These are phyloP conservation scores for Boechera retrofracta DNA, from an alignment of 345 rosid species.

Conservation along the genomic window DNA sequence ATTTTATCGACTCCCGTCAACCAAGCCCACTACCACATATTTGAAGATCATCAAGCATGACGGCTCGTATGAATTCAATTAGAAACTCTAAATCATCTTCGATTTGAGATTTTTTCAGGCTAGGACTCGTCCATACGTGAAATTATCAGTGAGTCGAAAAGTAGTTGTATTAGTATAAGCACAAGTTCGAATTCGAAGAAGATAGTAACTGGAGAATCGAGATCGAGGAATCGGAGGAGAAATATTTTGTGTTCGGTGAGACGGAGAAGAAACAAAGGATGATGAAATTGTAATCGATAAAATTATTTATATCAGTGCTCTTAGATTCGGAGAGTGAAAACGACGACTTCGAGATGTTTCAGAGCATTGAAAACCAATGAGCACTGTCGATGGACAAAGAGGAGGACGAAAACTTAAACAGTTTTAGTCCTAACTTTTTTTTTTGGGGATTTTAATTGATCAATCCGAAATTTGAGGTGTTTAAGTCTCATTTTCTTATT, in stretches of 20 bases:
- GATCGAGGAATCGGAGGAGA: slow-evolving; percentile 46
- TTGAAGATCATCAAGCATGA: slow-evolving; percentile 49
- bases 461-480: no score
- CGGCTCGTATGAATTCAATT: slow-evolving; percentile 36
- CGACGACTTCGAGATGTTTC: no score
- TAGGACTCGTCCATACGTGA: slow-evolving; percentile 72
- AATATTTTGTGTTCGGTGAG: slow-evolving; percentile 49
- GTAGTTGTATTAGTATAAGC: slow-evolving; percentile 59
- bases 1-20: slow-evolving; percentile 53
- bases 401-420: no score
- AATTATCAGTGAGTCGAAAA: slow-evolving; percentile 60
- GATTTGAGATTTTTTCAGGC: slow-evolving; percentile 68
- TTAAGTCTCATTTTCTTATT: no score
- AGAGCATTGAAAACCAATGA: no score
- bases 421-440: no score
- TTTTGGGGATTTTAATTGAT: no score
- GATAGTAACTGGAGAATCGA: slow-evolving; percentile 21
- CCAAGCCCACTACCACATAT: slow-evolving; percentile 87
- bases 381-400: no score
- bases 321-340: no score
- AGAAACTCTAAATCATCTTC: slow-evolving; percentile 55
- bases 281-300: no score
- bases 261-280: slow-evolving; percentile 49
- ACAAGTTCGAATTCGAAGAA: slow-evolving; percentile 48
- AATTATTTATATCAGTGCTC: no score